Conservation (phyloP, 108 stramenopile species). For the Cyclotella kingstonii region DNA sequence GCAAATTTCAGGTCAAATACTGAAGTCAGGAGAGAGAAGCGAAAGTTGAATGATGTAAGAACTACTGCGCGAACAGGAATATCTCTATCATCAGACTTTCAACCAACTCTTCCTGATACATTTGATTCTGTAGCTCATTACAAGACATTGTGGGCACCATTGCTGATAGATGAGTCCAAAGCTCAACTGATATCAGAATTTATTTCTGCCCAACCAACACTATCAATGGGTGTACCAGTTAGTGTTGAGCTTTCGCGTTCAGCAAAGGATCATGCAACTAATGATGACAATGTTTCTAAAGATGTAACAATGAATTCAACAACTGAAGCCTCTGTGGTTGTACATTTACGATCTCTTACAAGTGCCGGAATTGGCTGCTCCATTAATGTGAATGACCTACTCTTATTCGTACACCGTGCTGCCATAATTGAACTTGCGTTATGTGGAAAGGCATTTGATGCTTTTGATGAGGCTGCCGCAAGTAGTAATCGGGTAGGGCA, state of each 20-base stretch:
- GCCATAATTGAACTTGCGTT: conserved; percentile 28
- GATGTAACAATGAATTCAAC: neutral
- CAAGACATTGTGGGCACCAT: conserved; percentile 46
- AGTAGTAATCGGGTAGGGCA: conserved; percentile 2
- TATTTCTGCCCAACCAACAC: conserved; percentile 33
- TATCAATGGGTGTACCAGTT: conserved; percentile 19
- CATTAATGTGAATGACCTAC: conserved; percentile 30
- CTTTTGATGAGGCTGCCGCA: neutral
- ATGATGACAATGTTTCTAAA: neutral
- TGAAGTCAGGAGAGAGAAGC: conserved; percentile 7
- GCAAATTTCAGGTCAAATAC: conserved; percentile 3
- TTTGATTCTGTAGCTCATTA: conserved; percentile 48
- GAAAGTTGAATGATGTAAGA: conserved; percentile 4
- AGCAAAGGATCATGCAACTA: conserved; percentile 14
- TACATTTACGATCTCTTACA: conserved; percentile 11
- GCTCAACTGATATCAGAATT: conserved; percentile 51
- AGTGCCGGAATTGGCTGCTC: conserved; percentile 25
- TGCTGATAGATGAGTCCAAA: conserved; percentile 47
- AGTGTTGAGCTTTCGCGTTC: conserved; percentile 31
- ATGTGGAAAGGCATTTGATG: conserved; percentile 27
- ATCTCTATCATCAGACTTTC: neutral
- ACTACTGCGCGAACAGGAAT: neutral
- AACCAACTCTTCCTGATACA: conserved; percentile 29
- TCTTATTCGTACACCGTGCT: conserved; percentile 29
- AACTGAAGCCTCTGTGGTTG: conserved; percentile 30